Evolutionary conservation across 1,284 basidiomycete genomes (phyloP).

Genomic region (Gymnopus androsaceus): DNA sequence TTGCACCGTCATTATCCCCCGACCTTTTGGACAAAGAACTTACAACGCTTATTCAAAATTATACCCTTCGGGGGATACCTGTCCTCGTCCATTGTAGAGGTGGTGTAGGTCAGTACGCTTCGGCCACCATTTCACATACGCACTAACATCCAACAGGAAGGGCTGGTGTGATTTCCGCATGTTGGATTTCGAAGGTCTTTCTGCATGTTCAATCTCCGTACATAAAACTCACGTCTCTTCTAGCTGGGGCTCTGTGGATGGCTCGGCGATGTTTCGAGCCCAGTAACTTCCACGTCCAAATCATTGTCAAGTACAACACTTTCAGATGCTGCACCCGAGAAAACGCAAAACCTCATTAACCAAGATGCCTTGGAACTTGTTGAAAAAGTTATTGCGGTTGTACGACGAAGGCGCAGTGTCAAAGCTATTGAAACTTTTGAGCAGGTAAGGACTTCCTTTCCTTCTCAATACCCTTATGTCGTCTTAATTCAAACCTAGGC

Average conservation of each 20-base stretch:
- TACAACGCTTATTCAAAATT: constrained; percentile 67
- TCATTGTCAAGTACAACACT: neutral
- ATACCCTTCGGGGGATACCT: constrained; percentile 75
- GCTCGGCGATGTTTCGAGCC: constrained; percentile 36
- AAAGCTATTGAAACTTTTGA: constrained; percentile 92
- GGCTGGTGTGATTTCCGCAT: constrained; percentile 90
- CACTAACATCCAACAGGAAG: constrained; percentile 43
- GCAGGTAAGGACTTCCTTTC: no score
- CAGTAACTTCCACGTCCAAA: neutral
- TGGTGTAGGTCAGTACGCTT: constrained; percentile 62
- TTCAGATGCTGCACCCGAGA: neutral
- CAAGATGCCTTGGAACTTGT: constrained; percentile 64
- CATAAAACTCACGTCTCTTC: neutral
- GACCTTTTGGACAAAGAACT: constrained; percentile 70
- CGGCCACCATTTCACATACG: neutral
- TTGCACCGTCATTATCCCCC: constrained; percentile 69
- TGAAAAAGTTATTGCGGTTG: constrained; percentile 72
- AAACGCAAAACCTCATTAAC: neutral
- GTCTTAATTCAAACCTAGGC: no score
- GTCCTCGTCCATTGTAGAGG: constrained; percentile 93
- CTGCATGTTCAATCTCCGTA: neutral
- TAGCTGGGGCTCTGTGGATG: constrained; percentile 81
- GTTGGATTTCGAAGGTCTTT: constrained; percentile 79
- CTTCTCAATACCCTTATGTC: no score
- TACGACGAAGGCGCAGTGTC: constrained; percentile 74